Evolutionary conservation across 176 grass and related monocot genomes (phyloP).

Genomic region (Cenchrus fungigraminus): DNA sequence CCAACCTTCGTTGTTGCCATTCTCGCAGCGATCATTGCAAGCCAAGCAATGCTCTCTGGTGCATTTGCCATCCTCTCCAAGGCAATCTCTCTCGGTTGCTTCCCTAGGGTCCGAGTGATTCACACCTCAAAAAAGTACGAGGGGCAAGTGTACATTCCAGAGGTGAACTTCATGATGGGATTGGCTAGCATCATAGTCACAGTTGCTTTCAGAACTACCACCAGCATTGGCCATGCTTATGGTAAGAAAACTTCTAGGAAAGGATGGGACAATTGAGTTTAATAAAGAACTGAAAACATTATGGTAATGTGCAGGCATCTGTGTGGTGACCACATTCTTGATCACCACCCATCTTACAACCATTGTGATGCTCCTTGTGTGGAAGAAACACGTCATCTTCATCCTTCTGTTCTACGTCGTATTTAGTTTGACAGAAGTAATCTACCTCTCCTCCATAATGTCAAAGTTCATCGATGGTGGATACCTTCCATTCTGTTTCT

Average conservation of each 20-base stretch:
- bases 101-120: slow-evolving; percentile 73
- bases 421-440: slow-evolving; percentile 48
- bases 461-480: slow-evolving; percentile 71
- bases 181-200: slow-evolving; percentile 72
- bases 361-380: slow-evolving; percentile 82
- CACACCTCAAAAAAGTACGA: slow-evolving; percentile 72
- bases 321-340: slow-evolving; percentile 73
- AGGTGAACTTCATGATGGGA: slow-evolving; percentile 86
- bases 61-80: slow-evolving; percentile 82
- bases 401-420: slow-evolving; percentile 59
- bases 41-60: slow-evolving; percentile 83
- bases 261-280: background rate
- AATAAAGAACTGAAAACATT: background rate
- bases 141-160: slow-evolving; percentile 88
- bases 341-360: slow-evolving; percentile 76
- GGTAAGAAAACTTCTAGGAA: slow-evolving; percentile 34
- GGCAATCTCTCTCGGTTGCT: slow-evolving; percentile 71
- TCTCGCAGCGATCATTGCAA: slow-evolving; percentile 77
- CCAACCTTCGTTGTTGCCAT: slow-evolving; percentile 72
- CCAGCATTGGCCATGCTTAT: slow-evolving; percentile 71
- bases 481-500: slow-evolving; percentile 65
- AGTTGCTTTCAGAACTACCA: slow-evolving; percentile 63
- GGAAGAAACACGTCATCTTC: slow-evolving; percentile 66
- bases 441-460: slow-evolving; percentile 71
- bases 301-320: slow-evolving; percentile 51